Evolutionary conservation across 2,329 filamentous ascomycete genomes (phyloP), one percentile per base, ranked within the genome.

Genomic region (Pleoardoris graminearum): DNA sequence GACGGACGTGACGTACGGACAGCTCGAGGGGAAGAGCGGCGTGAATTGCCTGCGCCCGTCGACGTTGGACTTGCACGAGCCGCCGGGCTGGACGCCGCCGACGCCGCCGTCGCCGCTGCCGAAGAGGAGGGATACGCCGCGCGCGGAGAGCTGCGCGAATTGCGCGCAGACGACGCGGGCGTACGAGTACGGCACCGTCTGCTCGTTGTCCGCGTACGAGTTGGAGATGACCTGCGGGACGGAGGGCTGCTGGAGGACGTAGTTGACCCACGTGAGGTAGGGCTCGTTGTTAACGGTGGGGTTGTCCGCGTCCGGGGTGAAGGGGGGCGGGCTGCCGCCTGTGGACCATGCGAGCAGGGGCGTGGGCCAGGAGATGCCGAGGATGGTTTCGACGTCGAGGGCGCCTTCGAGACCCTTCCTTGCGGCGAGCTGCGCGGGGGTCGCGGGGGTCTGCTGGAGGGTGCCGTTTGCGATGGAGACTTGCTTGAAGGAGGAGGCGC

Each of bases 161-260:
- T 85, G 76, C 56, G 82, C 79, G 75, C 86, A 89, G 11, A 86
- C 83, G 45, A 80, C 79, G 42, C 76, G 75, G 16, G 84, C 83
- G 63, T 88, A 90, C 10, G 80, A 79, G 2, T 74, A 63, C 0
- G 86, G 86, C 0, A 89, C 76, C 3, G 79, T 80, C 66, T 87
- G 82, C 70, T 89, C 87, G 48, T 84, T 80, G 54, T 88, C 85
- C 42, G 84, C 85, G 66, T 89, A 89, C 0, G 84, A 87, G 11
- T 82, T 85, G 47, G 79, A 82, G 62, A 89, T 80, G 14, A 85
- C 81, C 41, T 84, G 80, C 0, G 87, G 86, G 1, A 89, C 75
- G 16, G 80, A 79, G 1, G 77, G 69, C 17, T 86, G 79, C 1
- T 73, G 70, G 0, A 86, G 77, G 1, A 88, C 68, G 68, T 83